Conservation (phyloP, 192 early-diverging fungal genomes). For the Coemansia sp. region DNA sequence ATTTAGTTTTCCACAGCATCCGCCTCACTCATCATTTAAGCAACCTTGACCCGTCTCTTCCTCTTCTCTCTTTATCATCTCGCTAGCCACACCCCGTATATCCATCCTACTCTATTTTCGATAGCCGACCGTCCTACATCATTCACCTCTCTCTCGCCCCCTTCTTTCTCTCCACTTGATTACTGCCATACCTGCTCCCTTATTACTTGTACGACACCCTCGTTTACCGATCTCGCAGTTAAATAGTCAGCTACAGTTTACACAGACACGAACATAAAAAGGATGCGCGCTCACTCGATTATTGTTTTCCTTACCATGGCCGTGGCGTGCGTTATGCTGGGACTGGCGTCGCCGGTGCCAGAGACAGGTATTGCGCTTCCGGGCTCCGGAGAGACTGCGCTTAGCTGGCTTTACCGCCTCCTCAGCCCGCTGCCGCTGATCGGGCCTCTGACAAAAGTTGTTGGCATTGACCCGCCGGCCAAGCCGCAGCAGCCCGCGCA, state of each 20-base stretch:
- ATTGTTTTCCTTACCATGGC: constrained; percentile 13
- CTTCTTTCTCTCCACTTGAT: background rate
- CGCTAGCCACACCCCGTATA: background rate
- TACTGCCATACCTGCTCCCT: too few species aligned
- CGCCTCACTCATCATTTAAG: too few species aligned
- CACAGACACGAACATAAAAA: background rate
- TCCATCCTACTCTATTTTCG: background rate
- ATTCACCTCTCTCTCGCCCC: background rate
- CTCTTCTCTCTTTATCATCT: background rate
- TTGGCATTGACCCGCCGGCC: constrained; percentile 24
- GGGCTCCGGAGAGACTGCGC: constrained; percentile 21
- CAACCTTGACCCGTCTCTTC: background rate
- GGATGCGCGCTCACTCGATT: constrained; percentile 27
- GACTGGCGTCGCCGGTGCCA: constrained; percentile 18
- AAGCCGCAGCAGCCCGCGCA: constrained; percentile 10
- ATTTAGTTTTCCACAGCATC: too few species aligned
- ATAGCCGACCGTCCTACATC: background rate
- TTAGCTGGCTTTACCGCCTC: constrained; percentile 40
- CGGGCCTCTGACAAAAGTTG: constrained; percentile 23
- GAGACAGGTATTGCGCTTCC: constrained; percentile 41
- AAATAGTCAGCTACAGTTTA: background rate
- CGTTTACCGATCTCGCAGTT: background rate
- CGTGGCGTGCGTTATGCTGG: constrained; percentile 15
- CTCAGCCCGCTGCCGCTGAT: constrained; percentile 28
- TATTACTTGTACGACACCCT: background rate